Evolutionary conservation across 257 asterid species (phyloP).

Genomic region (Gentiana dahurica): DNA sequence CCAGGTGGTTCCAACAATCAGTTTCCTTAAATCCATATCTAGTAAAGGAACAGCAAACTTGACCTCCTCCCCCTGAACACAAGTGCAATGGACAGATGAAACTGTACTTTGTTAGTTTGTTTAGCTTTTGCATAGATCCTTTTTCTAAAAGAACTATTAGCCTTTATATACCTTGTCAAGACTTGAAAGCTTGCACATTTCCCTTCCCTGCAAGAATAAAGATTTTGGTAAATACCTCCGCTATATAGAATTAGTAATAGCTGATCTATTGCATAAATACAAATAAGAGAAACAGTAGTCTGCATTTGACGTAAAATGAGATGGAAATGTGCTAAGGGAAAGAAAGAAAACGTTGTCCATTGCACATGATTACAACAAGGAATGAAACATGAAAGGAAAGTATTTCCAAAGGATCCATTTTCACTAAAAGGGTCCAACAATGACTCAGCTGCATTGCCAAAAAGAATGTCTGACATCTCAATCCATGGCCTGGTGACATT

Average conservation of each 20-base stretch:
- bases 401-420: too few species aligned
- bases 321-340: too few species aligned
- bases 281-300: too few species aligned
- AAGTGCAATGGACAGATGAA: slow-evolving; percentile 21
- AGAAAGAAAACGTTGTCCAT: too few species aligned
- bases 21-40: slow-evolving; percentile 70
- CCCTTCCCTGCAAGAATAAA: slow-evolving; percentile 65
- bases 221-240: neutral
- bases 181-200: slow-evolving; percentile 53
- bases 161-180: slow-evolving; percentile 51
- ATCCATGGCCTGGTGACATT: too few species aligned
- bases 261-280: neutral
- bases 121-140: neutral
- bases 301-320: too few species aligned
- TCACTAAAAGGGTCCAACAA: too few species aligned
- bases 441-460: too few species aligned
- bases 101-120: neutral
- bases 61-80: slow-evolving; percentile 83
- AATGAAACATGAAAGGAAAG: too few species aligned
- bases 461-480: too few species aligned
- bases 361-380: too few species aligned
- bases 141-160: neutral
- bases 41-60: slow-evolving; percentile 78
- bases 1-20: slow-evolving; percentile 80
- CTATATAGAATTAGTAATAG: too few species aligned